Evolutionary conservation across 495 filamentous ascomycete species (phyloP).

Genomic region (Xanthoparmelia taractica): DNA sequence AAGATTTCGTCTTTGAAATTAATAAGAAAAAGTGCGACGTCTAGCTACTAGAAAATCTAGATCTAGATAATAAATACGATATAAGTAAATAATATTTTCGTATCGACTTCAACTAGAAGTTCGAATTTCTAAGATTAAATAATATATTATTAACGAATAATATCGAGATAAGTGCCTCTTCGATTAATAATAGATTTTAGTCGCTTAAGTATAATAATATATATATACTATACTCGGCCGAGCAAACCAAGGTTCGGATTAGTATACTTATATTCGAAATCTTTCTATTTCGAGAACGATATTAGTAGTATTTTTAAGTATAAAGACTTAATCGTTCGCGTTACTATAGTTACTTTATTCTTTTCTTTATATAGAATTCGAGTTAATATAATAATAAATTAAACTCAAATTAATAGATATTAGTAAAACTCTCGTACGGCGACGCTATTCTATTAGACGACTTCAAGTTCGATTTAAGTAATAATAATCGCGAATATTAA

Average conservation of each 20-base stretch:
- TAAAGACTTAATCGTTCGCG: background rate
- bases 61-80: background rate
- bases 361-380: constrained; percentile 2
- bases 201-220: background rate
- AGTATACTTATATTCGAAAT: background rate
- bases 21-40: background rate
- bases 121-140: background rate
- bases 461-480: background rate
- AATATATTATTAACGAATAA: background rate
- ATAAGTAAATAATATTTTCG: background rate
- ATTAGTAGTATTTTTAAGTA: background rate
- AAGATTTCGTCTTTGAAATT: background rate
- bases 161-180: background rate
- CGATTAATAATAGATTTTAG: background rate
- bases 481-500: background rate
- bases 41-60: background rate
- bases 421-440: constrained; percentile 8
- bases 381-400: background rate
- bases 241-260: background rate
- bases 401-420: constrained; percentile 7
- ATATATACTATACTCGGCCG: background rate
- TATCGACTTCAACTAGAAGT: background rate
- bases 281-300: background rate
- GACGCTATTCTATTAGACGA: constrained; percentile 1
- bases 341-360: constrained; percentile 3